Base-by-base conservation (phyloP, 2,329 filamentous ascomycete genomes). In the Pseudocercospora vitis region DNA sequence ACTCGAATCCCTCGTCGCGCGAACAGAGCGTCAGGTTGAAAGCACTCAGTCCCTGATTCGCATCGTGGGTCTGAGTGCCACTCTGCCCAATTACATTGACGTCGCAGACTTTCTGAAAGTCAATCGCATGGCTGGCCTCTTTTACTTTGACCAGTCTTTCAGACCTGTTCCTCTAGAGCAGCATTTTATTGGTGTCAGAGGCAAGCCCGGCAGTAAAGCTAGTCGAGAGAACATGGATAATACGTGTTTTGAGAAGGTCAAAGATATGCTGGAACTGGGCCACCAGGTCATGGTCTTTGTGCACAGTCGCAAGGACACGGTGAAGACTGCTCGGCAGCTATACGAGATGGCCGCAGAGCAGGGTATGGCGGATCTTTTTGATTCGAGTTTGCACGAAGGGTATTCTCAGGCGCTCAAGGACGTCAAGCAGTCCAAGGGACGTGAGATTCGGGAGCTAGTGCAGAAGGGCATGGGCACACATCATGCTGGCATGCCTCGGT, bases 211-310 rank as follows among this genome's bases (percentile, higher is more conserved):
- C 3, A 84, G 83, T 19, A 94, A 87, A 68, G 82, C 85, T 55
- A 91, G 89, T 7, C 85, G 88, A 53, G 92, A 96, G 31, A 97
- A 97, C 61, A 77, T 99, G 23, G 94, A 99, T 63, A 80, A 80
- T 19, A 85, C 90, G 2, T 85, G 90, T 0, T 99, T 95, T 68
- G 91, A 97, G 62, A 99, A 99, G 69, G 91, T 96, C 42, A 87
- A 85, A 62, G 88, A 94, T 48, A 96, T 99, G 91, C 78, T 99
- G 2, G 84, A 91, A 67, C 78, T 80, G 54, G 91, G 89, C n/a
- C 94, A 99, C 66, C 94, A 99, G 70, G 82, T 99, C 61, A 99
- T 99, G 95, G 92, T 99, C 0, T 99, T 99, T 71, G 95, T 99
- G 8, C 95, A 99, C 70, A 96, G 92, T 1, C 82, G 94, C 21